Evolutionary conservation across 1,284 basidiomycete species (phyloP).

Genomic region (Ganoderma meredithae): DNA sequence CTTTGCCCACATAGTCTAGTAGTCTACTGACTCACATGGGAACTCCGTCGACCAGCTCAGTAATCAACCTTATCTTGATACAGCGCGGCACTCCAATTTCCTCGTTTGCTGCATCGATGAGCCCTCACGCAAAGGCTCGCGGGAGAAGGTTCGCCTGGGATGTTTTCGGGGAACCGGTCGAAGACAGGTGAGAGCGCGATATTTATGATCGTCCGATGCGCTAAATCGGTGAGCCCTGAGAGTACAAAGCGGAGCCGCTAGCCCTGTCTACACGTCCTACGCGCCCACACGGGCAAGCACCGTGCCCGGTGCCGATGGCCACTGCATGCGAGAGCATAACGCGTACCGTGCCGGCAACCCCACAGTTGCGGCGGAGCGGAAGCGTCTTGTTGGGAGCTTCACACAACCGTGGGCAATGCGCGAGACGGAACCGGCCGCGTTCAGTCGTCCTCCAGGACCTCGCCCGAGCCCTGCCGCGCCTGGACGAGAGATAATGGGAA

Average conservation of each 20-base stretch:
- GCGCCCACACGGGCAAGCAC: background rate
- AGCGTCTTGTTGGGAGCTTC: constrained; percentile 9
- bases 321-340: background rate
- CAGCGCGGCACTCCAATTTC: background rate
- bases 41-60: constrained; percentile 17
- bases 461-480: constrained; percentile 74
- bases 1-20: constrained; percentile 16
- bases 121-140: constrained; percentile 26
- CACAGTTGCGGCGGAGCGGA: background rate
- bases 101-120: background rate
- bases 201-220: background rate
- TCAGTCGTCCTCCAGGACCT: constrained; percentile 68
- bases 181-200: background rate
- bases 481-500: constrained; percentile 39
- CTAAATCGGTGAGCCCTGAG: background rate
- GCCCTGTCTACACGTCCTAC: background rate
- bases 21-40: constrained; percentile 10
- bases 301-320: background rate
- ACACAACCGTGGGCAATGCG: constrained; percentile 25
- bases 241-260: constrained; percentile 12
- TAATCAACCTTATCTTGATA: constrained; percentile 17
- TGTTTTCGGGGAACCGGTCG: background rate
- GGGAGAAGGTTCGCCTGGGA: constrained; percentile 30
- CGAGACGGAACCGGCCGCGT: constrained; percentile 12
- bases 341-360: background rate